phyloP scores from a whole-genome alignment of 805 yeast species.

The Starmerella floris region DNA sequence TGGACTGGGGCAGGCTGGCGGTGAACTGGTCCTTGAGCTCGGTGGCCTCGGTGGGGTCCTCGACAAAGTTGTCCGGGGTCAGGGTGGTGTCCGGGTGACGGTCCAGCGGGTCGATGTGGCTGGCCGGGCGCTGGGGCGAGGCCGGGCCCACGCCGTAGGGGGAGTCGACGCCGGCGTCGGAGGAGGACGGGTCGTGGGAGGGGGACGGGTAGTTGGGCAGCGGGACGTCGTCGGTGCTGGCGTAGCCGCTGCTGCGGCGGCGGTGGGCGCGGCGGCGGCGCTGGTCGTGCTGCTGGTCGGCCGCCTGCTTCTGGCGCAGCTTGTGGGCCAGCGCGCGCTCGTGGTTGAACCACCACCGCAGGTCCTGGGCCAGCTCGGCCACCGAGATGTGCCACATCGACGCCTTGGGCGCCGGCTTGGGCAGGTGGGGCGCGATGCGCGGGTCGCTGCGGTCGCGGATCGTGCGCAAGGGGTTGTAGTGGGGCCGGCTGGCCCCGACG shows the following conservation, averaged over 20 bases:
- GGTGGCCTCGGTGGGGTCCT: neutral
- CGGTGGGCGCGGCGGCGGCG: neutral
- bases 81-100: conserved; percentile 3
- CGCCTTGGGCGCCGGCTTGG: neutral
- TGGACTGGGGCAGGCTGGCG: conserved; percentile 3
- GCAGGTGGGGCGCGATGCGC: neutral
- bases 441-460: conserved; percentile 48
- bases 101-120: no score
- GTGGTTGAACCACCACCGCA: conserved; percentile 15
- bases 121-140: no score
- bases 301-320: conserved; percentile 1
- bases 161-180: neutral
- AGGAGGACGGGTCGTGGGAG: neutral
- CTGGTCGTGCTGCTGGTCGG: neutral
- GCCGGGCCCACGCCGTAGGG: no score
- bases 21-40: conserved; percentile 4
- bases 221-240: neutral
- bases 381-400: conserved; percentile 15
- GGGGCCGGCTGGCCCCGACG: neutral
- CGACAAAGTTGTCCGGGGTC: neutral
- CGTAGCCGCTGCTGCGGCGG: neutral
- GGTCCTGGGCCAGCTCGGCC: conserved; percentile 16
- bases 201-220: neutral
- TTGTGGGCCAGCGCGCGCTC: conserved; percentile 6
- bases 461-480: conserved; percentile 70